Base-by-base conservation (phyloP, 2,329 filamentous ascomycete species). In the Pseudopyricularia cyperi region DNA sequence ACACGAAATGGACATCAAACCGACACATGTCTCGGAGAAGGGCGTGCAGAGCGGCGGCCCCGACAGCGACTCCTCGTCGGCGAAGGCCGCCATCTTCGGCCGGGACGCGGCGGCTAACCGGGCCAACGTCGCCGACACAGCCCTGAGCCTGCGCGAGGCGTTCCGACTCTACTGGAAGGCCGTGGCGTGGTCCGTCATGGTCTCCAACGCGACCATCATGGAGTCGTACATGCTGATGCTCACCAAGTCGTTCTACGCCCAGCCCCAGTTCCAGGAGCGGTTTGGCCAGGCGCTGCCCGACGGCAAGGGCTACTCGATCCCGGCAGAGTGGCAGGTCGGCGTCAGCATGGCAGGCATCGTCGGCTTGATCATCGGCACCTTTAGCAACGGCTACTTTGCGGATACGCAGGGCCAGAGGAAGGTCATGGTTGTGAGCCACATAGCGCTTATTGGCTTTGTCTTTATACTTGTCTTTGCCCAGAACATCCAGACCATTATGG, bases 381-480 rank as follows among this genome's bases (percentile, higher is more conserved):
- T 74, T 9, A 54, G 73, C 26, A 75, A 72, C 53, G 76, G 75
- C 3, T 66, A 72, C 49, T 57, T 75, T 9, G 68, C 71, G 12
- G 66, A 74, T 32, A 61, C 64, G 4, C 68, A 61, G 33, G 72
- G 72, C 0, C 71, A 72, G 44, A 63, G 67, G 17, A 63, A 64
- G 54, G 70, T 69, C 1, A 66, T 77, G 54, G 61, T 77, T 7
- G 66, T 58, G 1, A 64, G 69, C 0, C 60, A 77, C 30, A 51
- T 65, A 1, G 39, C 59, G 55, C 57, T 72, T 62, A 61, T 63
- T 11, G 59, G 58, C n/a, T 72, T 72, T 53, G 70, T 82, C 53
- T 82, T 82, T 60, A 73, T 82, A 52, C 77, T 82, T 56, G 82
- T 82, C 67, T 82, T 81, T 57, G 77, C 78, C 12, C 71, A 73